Conservation (phyloP, 768 basidiomycete genomes). For the Tricholoma saponaceum region DNA sequence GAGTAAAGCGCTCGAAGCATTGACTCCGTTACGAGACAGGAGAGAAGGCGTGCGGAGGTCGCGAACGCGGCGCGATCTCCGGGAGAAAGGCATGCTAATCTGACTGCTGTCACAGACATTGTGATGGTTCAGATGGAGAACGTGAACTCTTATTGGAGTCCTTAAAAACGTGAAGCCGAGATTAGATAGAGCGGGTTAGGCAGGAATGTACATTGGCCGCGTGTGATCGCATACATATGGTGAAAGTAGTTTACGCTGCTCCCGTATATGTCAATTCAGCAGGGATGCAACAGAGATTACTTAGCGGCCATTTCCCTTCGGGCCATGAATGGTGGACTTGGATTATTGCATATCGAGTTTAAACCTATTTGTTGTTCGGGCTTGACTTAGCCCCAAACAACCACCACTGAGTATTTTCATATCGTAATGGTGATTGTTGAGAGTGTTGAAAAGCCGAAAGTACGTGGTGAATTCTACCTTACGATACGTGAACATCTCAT, state of each 20-base stretch:
- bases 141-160: background rate
- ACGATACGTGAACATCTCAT: conserved; percentile 8
- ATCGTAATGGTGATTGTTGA: background rate
- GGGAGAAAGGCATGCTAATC: conserved; percentile 28
- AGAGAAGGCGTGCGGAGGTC: conserved; percentile 45
- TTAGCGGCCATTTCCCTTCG: too few species aligned
- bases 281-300: too few species aligned
- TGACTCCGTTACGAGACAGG: conserved; percentile 56
- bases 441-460: conserved; percentile 10
- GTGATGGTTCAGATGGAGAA: background rate
- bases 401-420: too few species aligned
- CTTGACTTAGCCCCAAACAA: too few species aligned
- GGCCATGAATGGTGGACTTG: too few species aligned
- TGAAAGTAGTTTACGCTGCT: too few species aligned
- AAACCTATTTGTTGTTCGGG: too few species aligned
- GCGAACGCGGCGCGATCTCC: conserved; percentile 44
- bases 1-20: conserved; percentile 45
- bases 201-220: too few species aligned
- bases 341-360: too few species aligned
- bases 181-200: background rate
- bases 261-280: too few species aligned
- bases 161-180: background rate
- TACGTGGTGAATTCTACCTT: background rate
- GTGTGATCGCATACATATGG: too few species aligned
- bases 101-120: conserved; percentile 24